phyloP scores from a whole-genome alignment of 2,329 filamentous ascomycete species.

The Claviceps africana region DNA sequence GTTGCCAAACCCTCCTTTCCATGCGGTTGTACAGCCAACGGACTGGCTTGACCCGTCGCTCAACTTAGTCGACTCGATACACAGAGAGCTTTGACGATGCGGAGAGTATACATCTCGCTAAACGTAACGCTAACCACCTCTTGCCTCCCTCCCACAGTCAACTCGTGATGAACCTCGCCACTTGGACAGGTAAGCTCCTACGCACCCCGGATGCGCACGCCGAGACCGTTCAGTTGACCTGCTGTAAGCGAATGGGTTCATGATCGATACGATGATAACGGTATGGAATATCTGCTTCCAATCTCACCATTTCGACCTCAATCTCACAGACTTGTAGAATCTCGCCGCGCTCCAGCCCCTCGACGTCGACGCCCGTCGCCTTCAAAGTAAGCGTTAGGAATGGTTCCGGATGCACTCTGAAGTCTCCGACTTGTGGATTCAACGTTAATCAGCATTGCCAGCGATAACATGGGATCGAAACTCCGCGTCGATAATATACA shows the following conservation, averaged over 20 bases:
- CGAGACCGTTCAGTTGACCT: slow-evolving; percentile 12
- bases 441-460: slow-evolving; percentile 13
- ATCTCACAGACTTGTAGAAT: slow-evolving; percentile 18
- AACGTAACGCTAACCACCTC: slow-evolving; percentile 15
- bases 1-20: slow-evolving; percentile 22
- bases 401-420: not conserved
- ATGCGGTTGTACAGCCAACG: slow-evolving; percentile 12
- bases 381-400: slow-evolving; percentile 18
- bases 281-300: slow-evolving; percentile 22
- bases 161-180: slow-evolving; percentile 50
- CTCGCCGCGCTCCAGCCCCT: slow-evolving; percentile 27
- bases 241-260: slow-evolving; percentile 74
- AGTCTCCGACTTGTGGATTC: not conserved
- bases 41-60: slow-evolving; percentile 16
- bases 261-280: slow-evolving; percentile 70
- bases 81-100: slow-evolving; percentile 17
- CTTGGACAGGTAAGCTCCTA: slow-evolving; percentile 49
- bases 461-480: slow-evolving; percentile 48
- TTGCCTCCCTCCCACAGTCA: slow-evolving; percentile 35
- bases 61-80: slow-evolving; percentile 16
- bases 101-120: slow-evolving; percentile 18
- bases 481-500: slow-evolving; percentile 81
- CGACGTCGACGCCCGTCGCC: slow-evolving; percentile 30
- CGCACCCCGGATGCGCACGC: not conserved
- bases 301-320: not conserved